Evolutionary conservation across 345 rosid genomes (phyloP).

Genomic region (Anastatica hierochuntica): DNA sequence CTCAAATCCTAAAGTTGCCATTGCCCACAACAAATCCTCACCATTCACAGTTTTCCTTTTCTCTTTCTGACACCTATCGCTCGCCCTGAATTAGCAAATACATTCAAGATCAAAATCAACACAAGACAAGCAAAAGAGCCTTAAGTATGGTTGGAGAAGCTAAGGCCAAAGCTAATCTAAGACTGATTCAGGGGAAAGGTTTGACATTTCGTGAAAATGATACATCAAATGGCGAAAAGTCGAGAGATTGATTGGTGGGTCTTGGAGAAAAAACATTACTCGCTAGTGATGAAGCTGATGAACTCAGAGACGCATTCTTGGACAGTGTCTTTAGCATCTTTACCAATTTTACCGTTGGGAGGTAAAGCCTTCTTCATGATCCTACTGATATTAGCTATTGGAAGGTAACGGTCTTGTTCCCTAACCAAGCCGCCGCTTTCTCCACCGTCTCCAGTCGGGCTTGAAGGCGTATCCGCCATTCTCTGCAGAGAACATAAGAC

Average conservation of each 20-base stretch:
- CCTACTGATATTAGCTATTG: conserved; percentile 59
- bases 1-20: conserved; percentile 70
- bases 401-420: conserved; percentile 56
- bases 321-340: conserved; percentile 59
- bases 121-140: not conserved
- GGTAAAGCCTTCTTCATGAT: conserved; percentile 69
- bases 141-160: not conserved
- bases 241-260: not conserved
- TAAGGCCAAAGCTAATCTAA: not conserved
- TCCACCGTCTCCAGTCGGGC: conserved; percentile 65
- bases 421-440: conserved; percentile 51
- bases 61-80: conserved; percentile 65
- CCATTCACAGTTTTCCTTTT: conserved; percentile 74
- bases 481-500: too few species aligned
- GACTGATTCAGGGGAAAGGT: not conserved
- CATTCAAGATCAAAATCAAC: not conserved
- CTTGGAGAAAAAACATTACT: conserved; percentile 32
- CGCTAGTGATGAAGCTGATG: conserved; percentile 62
- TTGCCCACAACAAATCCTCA: conserved; percentile 75
- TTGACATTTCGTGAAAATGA: too few species aligned
- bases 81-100: conserved; percentile 35
- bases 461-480: conserved; percentile 56
- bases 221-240: too few species aligned
- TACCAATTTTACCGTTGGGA: conserved; percentile 52
- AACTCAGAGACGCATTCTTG: conserved; percentile 72